Base-by-base conservation (phyloP, 2,329 filamentous ascomycete species). In the Fusarium humuli region DNA sequence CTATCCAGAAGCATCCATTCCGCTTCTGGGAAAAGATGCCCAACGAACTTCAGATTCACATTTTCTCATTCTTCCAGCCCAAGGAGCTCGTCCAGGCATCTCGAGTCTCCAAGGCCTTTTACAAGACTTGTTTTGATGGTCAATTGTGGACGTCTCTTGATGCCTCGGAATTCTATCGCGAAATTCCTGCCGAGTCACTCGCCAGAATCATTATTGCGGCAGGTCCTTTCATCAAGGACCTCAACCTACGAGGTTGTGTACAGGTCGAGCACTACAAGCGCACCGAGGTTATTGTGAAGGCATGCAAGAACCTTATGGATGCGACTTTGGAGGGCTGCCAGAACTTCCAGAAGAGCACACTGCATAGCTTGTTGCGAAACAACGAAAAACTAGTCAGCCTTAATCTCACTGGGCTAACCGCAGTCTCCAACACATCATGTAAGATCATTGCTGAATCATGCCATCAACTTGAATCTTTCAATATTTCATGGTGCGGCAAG, bases 401-500 rank as follows among this genome's bases (percentile, higher is more conserved):
- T 73, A 98, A 98, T 75, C 83, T 99, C 40, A 93, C 93, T 3
- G 94, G 94, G 1, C 85, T 98, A 66, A 84, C 89, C 3, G 90
- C 91, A 14, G 92, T 94, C 16, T 94, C 91, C 30, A 97, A 97
- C 77, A 88, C 88, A 23, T 92, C 93, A 1, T 94, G 97, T 88
- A 93, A 91, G 76, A 93, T 97, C 64, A 91, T 99, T 64, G 91
- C 93, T 1, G 86, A 91, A 56, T 91, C 91, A 41, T 98, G 95
- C 74, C 90, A 91, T 2, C 90, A 91, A 50, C 84, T 99, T n/a
- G 91, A 97, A 79, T 86, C 88, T 58, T 86, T 98, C 70, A 97
- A 98, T 75, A 88, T 98, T 22, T 97, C 94, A 1, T 98, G 95
- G 94, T 99, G 96, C 82, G 90, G 90, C 71, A 91, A 94, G 65